Conservation (phyloP, 2,329 filamentous ascomycete species). For the Neonectria faginata region DNA sequence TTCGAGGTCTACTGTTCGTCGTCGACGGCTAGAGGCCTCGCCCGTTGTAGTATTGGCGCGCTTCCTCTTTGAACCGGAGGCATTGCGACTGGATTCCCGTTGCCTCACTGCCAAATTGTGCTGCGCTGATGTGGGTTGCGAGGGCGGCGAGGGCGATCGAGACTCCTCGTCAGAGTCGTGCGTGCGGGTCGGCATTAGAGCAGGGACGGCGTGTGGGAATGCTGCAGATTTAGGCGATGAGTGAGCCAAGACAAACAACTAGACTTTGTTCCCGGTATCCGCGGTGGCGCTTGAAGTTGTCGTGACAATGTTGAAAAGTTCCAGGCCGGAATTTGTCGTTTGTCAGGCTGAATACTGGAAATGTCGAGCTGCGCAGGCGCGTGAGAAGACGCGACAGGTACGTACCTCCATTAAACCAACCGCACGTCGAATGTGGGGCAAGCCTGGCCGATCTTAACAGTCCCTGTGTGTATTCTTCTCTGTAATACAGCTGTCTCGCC, state of each 20-base stretch:
- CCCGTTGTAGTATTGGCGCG: conserved; percentile 43
- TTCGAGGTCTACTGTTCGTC: conserved; percentile 42
- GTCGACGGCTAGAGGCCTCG: conserved; percentile 39
- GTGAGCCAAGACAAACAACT: neutral
- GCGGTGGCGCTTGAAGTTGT: neutral
- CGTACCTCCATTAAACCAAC: conserved; percentile 25
- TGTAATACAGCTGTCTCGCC: neutral
- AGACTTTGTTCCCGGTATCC: neutral
- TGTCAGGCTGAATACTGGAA: conserved; percentile 3
- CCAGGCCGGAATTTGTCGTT: neutral
- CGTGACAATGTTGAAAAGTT: neutral
- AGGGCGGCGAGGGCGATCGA: conserved; percentile 38
- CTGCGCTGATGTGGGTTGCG: conserved; percentile 35
- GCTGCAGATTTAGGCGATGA: neutral
- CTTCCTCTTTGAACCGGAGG: conserved; percentile 50
- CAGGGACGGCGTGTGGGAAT: neutral
- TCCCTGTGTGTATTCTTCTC: neutral
- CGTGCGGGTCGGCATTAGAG: conserved; percentile 45
- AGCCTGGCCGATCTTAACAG: neutral
- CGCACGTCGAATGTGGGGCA: conserved; percentile 14
- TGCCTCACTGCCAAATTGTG: conserved; percentile 44
- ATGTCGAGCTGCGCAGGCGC: conserved; percentile 9
- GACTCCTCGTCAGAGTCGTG: conserved; percentile 38
- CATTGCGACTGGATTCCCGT: conserved; percentile 36
- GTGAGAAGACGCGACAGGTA: conserved; percentile 21